Conservation (phyloP, 192 early-diverging fungal genomes). For the Mortierella antarctica region DNA sequence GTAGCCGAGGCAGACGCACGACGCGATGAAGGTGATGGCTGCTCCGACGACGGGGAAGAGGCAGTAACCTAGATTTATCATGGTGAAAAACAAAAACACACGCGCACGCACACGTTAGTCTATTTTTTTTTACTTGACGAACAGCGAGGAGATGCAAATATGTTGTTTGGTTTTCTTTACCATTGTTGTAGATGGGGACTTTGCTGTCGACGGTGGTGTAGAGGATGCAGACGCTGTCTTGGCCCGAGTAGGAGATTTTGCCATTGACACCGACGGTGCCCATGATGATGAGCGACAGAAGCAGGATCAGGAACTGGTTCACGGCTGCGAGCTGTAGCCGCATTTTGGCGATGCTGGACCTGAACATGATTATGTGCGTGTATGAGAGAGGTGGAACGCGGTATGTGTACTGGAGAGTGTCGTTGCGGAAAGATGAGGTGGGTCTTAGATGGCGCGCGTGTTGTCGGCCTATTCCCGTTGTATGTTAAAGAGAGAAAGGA, state of each 20-base stretch:
- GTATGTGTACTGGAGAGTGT: not conserved
- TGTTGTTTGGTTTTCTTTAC: conserved; percentile 13
- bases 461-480: not conserved
- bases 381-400: not conserved
- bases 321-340: conserved; percentile 3
- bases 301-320: conserved; percentile 3
- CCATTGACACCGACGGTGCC: conserved; percentile 34
- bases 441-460: not conserved
- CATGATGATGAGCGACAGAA: conserved; percentile 37
- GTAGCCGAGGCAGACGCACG: conserved; percentile 14
- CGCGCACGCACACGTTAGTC: not conserved
- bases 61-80: conserved; percentile 24
- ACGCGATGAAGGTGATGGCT: conserved; percentile 5
- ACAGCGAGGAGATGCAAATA: not conserved
- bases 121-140: not conserved
- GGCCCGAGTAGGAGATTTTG: not conserved
- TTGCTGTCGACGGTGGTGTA: conserved; percentile 22
- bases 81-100: not conserved
- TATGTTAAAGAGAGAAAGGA: not conserved
- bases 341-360: conserved; percentile 14
- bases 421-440: not conserved
- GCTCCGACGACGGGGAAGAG: conserved; percentile 41
- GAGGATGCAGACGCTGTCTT: conserved; percentile 25
- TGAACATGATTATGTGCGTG: conserved; percentile 10
- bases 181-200: conserved; percentile 2